phyloP scores from a whole-genome alignment of 257 asterid species.

The Solanum peruvianum region DNA sequence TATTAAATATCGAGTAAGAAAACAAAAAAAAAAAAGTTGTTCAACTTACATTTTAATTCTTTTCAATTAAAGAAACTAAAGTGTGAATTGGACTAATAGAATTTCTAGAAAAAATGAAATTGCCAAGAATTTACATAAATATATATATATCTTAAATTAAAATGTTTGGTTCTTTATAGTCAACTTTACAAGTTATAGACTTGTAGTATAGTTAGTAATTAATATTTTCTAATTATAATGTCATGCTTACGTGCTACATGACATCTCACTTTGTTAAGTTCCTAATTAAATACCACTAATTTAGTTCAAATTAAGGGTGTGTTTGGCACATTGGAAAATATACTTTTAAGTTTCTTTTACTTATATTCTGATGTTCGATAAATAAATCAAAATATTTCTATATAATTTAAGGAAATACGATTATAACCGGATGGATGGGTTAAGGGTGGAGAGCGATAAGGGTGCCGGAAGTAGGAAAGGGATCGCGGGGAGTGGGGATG shows the following conservation, averaged over 20 bases:
- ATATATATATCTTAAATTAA: background rate
- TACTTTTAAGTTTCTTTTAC: background rate
- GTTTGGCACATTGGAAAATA: background rate
- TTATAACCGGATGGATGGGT: background rate
- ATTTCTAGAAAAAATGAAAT: background rate
- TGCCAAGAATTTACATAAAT: background rate
- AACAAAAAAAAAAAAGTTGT: background rate
- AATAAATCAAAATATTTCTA: too few relatives aligned
- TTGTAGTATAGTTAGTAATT: background rate
- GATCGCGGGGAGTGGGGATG: background rate
- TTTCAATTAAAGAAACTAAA: background rate
- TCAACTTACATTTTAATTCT: background rate
- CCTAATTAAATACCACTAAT: background rate
- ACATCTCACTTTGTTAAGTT: background rate
- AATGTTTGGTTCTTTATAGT: background rate
- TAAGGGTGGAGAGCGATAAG: background rate
- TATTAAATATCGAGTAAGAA: background rate
- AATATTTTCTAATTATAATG: background rate
- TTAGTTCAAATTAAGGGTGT: background rate
- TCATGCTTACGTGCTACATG: conserved; percentile 2
- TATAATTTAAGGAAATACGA: too few relatives aligned
- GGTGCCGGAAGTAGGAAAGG: background rate
- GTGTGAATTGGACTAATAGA: background rate
- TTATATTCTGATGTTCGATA: background rate
- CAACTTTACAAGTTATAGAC: background rate